These are phyloP conservation scores for Coniochaeta sp. DNA, from an alignment of 2,329 filamentous ascomycete species.

Conservation along the genomic window DNA sequence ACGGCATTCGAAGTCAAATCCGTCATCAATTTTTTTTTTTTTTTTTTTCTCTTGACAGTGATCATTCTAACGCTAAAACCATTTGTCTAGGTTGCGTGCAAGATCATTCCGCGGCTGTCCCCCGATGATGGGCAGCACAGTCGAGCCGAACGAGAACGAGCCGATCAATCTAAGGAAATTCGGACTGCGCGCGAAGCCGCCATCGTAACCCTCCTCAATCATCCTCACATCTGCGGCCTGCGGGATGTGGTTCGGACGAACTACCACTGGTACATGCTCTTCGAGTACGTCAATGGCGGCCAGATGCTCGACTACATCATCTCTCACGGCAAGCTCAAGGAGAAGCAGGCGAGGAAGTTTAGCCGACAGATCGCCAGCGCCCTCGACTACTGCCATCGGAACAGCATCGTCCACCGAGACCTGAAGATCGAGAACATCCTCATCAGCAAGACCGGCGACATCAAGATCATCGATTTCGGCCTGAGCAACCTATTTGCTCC, in stretches of 20 bases:
- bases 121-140: slow-evolving; percentile 74
- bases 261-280: slow-evolving; percentile 99
- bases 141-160: slow-evolving; percentile 71
- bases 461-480: slow-evolving; percentile 99
- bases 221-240: slow-evolving; percentile 94
- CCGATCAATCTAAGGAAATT: slow-evolving; percentile 94
- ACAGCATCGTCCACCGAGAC: slow-evolving; percentile 96
- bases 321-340: slow-evolving; percentile 92
- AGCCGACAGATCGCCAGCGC: slow-evolving; percentile 95
- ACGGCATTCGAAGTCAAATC: slow-evolving; percentile 20
- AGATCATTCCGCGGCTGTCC: slow-evolving; percentile 89
- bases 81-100: slow-evolving; percentile 71
- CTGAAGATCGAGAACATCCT: slow-evolving; percentile 99
- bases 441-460: slow-evolving; percentile 97
- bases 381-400: slow-evolving; percentile 93
- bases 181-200: slow-evolving; percentile 91
- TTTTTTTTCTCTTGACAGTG: too few species aligned
- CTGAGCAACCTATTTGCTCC: slow-evolving; percentile 94
- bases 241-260: slow-evolving; percentile 92
- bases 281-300: slow-evolving; percentile 96
- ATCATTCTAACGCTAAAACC: slow-evolving; percentile 7
- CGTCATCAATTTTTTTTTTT: neutral
- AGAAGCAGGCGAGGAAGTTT: slow-evolving; percentile 97
- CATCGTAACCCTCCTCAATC: slow-evolving; percentile 88
- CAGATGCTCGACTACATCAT: slow-evolving; percentile 99